Evolutionary conservation across 116 monocot species (phyloP).

Genomic region (Posidonia oceanica): DNA sequence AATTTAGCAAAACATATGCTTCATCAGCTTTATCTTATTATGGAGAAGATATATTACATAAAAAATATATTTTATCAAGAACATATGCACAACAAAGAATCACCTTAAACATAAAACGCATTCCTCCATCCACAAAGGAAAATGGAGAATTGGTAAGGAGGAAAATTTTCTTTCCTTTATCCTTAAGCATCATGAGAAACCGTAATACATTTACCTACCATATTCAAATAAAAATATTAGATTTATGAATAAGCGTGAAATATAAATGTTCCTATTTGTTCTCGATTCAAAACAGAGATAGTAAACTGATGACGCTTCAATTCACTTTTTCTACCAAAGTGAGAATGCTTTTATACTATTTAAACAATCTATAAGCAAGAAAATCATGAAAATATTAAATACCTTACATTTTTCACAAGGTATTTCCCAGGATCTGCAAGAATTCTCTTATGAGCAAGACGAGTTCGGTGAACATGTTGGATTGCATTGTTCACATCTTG

Average conservation of each 20-base stretch:
- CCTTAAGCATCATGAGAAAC: constrained; percentile 70
- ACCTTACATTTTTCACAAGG: constrained; percentile 77
- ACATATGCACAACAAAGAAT: not conserved
- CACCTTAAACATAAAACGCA: constrained; percentile 83
- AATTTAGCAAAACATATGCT: not conserved
- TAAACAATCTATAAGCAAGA: not conserved
- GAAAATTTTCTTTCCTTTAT: constrained; percentile 92
- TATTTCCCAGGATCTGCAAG: constrained; percentile 78
- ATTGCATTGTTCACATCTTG: constrained; percentile 93
- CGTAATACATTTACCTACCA: constrained; percentile 41
- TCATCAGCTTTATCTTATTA: not conserved
- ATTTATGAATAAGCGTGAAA: not conserved
- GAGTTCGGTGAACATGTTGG: constrained; percentile 79
- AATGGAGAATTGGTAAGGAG: constrained; percentile 95
- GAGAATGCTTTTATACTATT: not conserved
- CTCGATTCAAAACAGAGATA: not conserved
- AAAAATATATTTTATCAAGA: not conserved
- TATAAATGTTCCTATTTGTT: not conserved
- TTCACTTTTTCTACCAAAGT: not conserved
- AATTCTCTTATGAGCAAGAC: constrained; percentile 62
- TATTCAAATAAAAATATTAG: constrained; percentile 5
- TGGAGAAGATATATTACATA: no score
- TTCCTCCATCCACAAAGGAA: constrained; percentile 95
- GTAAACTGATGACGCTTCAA: not conserved
- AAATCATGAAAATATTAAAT: not conserved